These are phyloP conservation scores for Naumovozyma baii DNA, from an alignment of 805 yeast species.

Conservation along the genomic window DNA sequence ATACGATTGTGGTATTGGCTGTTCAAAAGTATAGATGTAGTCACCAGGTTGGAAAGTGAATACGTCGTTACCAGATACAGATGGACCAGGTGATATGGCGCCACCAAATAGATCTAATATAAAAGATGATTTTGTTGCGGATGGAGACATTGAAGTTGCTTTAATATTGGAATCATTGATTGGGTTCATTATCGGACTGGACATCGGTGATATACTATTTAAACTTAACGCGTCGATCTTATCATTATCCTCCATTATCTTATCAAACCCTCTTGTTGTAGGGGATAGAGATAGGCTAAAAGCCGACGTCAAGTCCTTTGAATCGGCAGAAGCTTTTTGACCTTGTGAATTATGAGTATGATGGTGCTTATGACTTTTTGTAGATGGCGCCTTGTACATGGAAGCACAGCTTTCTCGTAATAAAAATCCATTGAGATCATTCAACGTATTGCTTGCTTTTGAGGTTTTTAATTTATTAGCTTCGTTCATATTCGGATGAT, in stretches of 20 bases:
- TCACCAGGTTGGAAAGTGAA: slow-evolving; percentile 70
- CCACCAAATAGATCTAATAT: slow-evolving; percentile 14
- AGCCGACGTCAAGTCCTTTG: slow-evolving; percentile 13
- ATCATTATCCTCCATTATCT: neutral
- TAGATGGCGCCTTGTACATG: slow-evolving; percentile 6
- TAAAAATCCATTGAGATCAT: slow-evolving; percentile 6
- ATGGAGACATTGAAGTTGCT: slow-evolving; percentile 9
- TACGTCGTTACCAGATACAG: slow-evolving; percentile 14
- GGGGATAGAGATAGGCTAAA: slow-evolving; percentile 6
- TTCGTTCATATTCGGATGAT: slow-evolving; percentile 29
- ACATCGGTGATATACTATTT: slow-evolving; percentile 1
- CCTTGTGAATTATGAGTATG: neutral
- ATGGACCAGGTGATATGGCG: slow-evolving; percentile 5
- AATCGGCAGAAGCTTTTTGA: slow-evolving; percentile 14
- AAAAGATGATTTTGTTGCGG: slow-evolving; percentile 10
- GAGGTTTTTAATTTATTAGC: neutral
- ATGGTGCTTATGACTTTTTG: neutral
- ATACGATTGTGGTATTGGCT: slow-evolving; percentile 65
- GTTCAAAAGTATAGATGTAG: slow-evolving; percentile 83
- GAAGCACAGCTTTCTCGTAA: slow-evolving; percentile 14
- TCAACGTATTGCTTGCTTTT: too few relatives aligned
- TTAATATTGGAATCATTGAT: slow-evolving; percentile 10
- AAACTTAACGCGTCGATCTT: slow-evolving; percentile 1
- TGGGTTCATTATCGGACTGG: slow-evolving; percentile 6
- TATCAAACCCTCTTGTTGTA: slow-evolving; percentile 2